These are phyloP conservation scores for Colletotrichum tamarilloi DNA, from an alignment of 2,329 filamentous ascomycete species.

Conservation along the genomic window DNA sequence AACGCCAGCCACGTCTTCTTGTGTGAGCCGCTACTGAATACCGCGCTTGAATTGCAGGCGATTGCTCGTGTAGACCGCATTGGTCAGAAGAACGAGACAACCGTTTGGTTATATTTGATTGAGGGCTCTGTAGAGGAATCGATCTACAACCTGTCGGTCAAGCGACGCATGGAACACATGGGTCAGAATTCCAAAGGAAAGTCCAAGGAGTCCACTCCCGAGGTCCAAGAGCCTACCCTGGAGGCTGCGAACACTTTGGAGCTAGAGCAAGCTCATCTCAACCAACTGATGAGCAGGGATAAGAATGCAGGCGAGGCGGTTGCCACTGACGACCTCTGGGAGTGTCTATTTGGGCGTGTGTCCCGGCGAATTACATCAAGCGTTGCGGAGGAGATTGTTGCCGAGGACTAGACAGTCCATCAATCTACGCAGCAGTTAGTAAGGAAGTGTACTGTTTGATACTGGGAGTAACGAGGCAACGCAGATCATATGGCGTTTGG, in stretches of 20 bases:
- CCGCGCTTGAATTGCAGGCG: conserved; percentile 92
- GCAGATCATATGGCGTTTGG: conserved; percentile 11
- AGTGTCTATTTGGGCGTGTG: conserved; percentile 81
- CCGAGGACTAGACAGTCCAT: background rate
- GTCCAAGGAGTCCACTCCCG: conserved; percentile 52
- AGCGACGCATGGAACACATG: conserved; percentile 83
- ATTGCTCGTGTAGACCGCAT: conserved; percentile 96
- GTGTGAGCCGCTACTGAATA: conserved; percentile 93
- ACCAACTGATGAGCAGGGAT: conserved; percentile 76
- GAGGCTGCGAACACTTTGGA: conserved; percentile 89
- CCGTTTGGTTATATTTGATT: conserved; percentile 96
- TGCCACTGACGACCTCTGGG: conserved; percentile 83
- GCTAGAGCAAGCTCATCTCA: conserved; percentile 77
- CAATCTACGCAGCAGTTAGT: background rate
- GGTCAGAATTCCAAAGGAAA: conserved; percentile 55
- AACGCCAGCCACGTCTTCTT: conserved; percentile 95
- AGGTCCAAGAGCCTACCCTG: conserved; percentile 70
- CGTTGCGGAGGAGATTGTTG: conserved; percentile 9
- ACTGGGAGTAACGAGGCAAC: background rate
- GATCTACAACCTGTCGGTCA: conserved; percentile 88
- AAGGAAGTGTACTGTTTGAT: background rate
- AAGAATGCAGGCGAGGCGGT: conserved; percentile 83
- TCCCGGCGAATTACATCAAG: conserved; percentile 41
- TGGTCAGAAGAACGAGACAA: conserved; percentile 87
- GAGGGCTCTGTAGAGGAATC: conserved; percentile 91